phyloP scores from a whole-genome alignment of 768 basidiomycete species.

The Flagelloscypha sp. region DNA sequence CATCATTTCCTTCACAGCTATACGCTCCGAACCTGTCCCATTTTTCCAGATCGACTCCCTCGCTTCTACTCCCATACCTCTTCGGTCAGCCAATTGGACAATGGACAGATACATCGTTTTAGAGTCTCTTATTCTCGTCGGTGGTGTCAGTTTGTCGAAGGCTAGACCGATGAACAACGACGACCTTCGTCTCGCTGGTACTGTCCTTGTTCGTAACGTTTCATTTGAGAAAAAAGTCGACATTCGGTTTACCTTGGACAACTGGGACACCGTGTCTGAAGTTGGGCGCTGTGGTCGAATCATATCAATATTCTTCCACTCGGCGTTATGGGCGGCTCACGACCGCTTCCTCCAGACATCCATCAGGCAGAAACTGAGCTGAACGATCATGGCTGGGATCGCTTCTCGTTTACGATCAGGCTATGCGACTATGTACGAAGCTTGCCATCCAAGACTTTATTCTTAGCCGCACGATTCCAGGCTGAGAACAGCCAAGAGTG shows the following conservation, averaged over 20 bases:
- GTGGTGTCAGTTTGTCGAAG: too few relatives aligned
- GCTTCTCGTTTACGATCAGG: conserved; percentile 53
- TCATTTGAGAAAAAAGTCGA: conserved; percentile 81
- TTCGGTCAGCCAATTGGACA: conserved; percentile 30
- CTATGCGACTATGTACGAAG: conserved; percentile 59
- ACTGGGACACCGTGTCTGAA: conserved; percentile 90
- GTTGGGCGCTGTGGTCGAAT: too few relatives aligned
- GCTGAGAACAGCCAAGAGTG: conserved; percentile 43
- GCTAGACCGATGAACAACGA: too few relatives aligned
- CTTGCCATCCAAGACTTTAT: conserved; percentile 32
- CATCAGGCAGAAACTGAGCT: neutral
- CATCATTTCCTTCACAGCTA: too few relatives aligned
- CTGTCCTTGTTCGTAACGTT: conserved; percentile 77
- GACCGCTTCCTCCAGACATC: conserved; percentile 4
- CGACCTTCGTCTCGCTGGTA: conserved; percentile 49
- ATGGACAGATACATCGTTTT: conserved; percentile 18
- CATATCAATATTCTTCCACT: too few relatives aligned
- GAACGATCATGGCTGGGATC: conserved; percentile 56
- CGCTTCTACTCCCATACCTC: too few relatives aligned
- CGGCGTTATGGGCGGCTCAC: too few relatives aligned
- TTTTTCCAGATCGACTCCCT: too few relatives aligned
- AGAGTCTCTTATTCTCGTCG: too few relatives aligned
- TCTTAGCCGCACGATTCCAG: conserved; percentile 33
- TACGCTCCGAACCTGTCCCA: too few relatives aligned
- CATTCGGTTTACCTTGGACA: conserved; percentile 85